phyloP scores from a whole-genome alignment of 2,329 filamentous ascomycete species.

The Ascochyta rabiei region DNA sequence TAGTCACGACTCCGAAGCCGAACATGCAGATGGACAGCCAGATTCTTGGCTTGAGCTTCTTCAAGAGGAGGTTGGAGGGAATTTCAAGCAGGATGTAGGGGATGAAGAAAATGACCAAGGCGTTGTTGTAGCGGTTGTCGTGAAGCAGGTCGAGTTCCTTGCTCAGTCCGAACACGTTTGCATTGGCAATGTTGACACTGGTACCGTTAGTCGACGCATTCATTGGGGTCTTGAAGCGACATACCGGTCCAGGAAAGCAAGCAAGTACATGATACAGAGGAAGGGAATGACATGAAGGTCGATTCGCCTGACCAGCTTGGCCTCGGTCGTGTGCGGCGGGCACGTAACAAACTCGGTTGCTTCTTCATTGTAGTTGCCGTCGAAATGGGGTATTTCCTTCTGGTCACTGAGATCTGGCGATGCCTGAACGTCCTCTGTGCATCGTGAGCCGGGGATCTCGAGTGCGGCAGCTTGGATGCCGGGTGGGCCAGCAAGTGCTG shows the following conservation, averaged over 20 bases:
- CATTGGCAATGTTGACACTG: slow-evolving; percentile 61
- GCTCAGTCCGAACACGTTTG: slow-evolving; percentile 58
- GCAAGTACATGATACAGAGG: slow-evolving; percentile 58
- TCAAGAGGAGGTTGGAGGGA: slow-evolving; percentile 59
- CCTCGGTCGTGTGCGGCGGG: slow-evolving; percentile 57
- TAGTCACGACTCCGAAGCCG: slow-evolving; percentile 75
- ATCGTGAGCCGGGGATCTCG: slow-evolving; percentile 15
- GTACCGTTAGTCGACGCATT: not conserved
- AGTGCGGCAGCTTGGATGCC: not conserved
- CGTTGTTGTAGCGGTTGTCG: slow-evolving; percentile 56
- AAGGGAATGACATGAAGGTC: slow-evolving; percentile 58
- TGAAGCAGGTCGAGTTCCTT: slow-evolving; percentile 52
- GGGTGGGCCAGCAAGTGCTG: not conserved
- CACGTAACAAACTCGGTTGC: slow-evolving; percentile 49
- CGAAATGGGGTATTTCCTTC: slow-evolving; percentile 29
- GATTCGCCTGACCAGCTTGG: slow-evolving; percentile 53
- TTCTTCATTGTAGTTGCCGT: slow-evolving; percentile 47
- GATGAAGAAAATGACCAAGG: slow-evolving; percentile 62
- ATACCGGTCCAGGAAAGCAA: slow-evolving; percentile 55
- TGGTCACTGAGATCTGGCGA: slow-evolving; percentile 25
- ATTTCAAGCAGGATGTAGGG: slow-evolving; percentile 61
- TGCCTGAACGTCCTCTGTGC: slow-evolving; percentile 22
- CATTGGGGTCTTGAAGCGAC: not conserved
- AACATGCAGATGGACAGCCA: slow-evolving; percentile 82
- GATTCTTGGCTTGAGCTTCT: slow-evolving; percentile 58